phyloP scores from a whole-genome alignment of 106 monocot species.

The Dendrobium officinale region DNA sequence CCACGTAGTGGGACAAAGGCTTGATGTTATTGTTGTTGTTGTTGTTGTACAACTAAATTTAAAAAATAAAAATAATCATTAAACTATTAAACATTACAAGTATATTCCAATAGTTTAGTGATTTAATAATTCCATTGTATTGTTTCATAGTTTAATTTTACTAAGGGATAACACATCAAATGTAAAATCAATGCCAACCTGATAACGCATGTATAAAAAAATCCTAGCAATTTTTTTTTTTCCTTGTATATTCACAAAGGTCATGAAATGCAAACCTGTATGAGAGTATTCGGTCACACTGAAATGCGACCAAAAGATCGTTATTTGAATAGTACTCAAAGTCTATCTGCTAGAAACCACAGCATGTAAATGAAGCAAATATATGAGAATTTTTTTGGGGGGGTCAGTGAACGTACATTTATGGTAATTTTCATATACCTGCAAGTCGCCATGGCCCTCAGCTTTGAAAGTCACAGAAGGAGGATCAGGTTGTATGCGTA shows the following conservation, averaged over 20 bases:
- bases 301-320: constrained; percentile 86
- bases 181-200: no score
- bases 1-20: no score
- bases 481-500: constrained; percentile 69
- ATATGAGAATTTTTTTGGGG: neutral
- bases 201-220: no score
- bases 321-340: constrained; percentile 66
- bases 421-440: constrained; percentile 27
- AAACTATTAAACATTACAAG: no score
- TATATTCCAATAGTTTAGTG: no score
- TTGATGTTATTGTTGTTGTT: no score
- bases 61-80: no score
- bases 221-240: no score
- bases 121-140: no score
- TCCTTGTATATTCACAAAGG: neutral
- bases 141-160: no score
- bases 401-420: neutral
- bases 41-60: no score
- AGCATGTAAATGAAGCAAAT: neutral
- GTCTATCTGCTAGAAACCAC: constrained; percentile 55
- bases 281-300: constrained; percentile 58
- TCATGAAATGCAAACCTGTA: constrained; percentile 46
- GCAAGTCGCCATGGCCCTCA: constrained; percentile 96
- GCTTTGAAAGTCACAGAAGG: constrained; percentile 71
- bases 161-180: no score